These are phyloP conservation scores for Dorcoceras hygrometricum DNA, from an alignment of 257 asterid genomes.

Conservation along the genomic window DNA sequence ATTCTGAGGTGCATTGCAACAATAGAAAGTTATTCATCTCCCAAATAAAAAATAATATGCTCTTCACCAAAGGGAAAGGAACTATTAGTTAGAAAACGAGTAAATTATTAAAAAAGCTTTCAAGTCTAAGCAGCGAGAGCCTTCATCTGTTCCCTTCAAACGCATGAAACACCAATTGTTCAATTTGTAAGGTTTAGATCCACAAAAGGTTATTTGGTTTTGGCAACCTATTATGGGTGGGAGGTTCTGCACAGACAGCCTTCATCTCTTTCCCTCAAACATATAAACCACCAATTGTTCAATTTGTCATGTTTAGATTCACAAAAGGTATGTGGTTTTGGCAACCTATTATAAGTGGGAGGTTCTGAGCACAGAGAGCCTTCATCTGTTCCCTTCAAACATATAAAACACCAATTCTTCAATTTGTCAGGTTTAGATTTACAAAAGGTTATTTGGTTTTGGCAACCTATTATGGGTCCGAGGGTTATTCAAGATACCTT, in stretches of 20 bases:
- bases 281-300: slow-evolving; percentile 9
- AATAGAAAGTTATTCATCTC: not conserved
- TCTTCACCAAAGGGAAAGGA: not conserved
- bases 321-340: not conserved
- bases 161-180: slow-evolving; percentile 6
- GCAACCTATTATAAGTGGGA: not conserved
- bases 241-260: too few relatives aligned
- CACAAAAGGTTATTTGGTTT: not conserved
- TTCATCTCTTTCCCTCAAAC: not conserved
- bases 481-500: too few relatives aligned
- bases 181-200: not conserved
- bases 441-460: not conserved
- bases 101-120: too few relatives aligned
- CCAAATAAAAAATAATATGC: not conserved
- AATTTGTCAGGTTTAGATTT: not conserved
- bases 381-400: not conserved
- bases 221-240: not conserved
- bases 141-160: not conserved
- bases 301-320: not conserved
- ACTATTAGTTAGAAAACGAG: not conserved
- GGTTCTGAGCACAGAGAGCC: not conserved
- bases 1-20: slow-evolving; percentile 4
- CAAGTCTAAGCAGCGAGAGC: not conserved
- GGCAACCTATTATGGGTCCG: not conserved
- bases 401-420: slow-evolving; percentile 9